These are phyloP conservation scores for Platanthera zijinensis DNA, from an alignment of 106 monocot species.

Conservation along the genomic window DNA sequence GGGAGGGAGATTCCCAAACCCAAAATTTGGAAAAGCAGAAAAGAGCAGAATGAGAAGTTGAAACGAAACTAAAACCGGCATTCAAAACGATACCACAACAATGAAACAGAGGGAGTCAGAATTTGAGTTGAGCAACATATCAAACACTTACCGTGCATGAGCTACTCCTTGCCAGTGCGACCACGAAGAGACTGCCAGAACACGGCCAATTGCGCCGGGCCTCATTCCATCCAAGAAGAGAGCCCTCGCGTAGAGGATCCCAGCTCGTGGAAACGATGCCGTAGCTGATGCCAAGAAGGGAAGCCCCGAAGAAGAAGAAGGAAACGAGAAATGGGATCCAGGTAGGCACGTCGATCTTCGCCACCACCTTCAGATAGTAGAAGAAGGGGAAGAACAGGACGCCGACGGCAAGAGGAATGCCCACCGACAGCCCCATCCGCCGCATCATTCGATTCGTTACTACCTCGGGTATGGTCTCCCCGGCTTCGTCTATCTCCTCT, in stretches of 20 bases:
- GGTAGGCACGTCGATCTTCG: conserved; percentile 75
- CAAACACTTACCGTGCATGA: not conserved
- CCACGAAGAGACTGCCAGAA: conserved; percentile 88
- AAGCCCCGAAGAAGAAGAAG: conserved; percentile 90
- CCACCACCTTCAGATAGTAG: conserved; percentile 79
- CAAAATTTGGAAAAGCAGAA: not conserved
- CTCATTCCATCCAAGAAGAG: conserved; percentile 89
- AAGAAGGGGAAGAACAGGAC: conserved; percentile 90
- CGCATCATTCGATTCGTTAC: conserved; percentile 96
- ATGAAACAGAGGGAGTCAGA: not conserved
- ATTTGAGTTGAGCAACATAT: not conserved
- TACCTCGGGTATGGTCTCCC: conserved; percentile 65
- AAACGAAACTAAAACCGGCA: not conserved
- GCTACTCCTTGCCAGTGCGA: conserved; percentile 2
- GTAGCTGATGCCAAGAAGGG: conserved; percentile 79
- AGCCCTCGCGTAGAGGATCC: conserved; percentile 87
- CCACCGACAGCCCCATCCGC: conserved; percentile 74
- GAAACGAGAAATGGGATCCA: conserved; percentile 90
- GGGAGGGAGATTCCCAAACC: no score
- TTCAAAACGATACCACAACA: no score
- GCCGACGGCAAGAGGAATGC: conserved; percentile 57
- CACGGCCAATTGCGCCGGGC: conserved; percentile 83
- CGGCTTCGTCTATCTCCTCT: conserved; percentile 21
- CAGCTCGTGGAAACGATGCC: conserved; percentile 97
- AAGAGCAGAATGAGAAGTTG: not conserved